Base-by-base conservation (phyloP, 306 rosid species). In the Vigna hirtella region DNA sequence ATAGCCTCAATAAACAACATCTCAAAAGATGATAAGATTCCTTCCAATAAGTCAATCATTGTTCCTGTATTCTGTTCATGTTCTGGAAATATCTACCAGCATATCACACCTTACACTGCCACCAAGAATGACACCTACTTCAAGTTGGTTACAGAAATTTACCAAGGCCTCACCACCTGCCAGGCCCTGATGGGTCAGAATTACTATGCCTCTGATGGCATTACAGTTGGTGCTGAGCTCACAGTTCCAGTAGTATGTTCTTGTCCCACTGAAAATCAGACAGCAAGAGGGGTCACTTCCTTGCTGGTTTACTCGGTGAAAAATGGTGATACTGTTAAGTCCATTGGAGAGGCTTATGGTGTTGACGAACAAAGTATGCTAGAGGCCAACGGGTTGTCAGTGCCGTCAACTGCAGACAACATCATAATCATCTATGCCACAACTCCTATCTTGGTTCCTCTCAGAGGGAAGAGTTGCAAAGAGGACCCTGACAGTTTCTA, bases 141-240 rank as follows among this genome's bases (percentile, higher is more conserved):
- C 45, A 5, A 6, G 10, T 66, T 78, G 48, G 87, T 79, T 0
- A 50, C 2, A 26, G 16, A 9, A 5, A 85, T 72, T 17, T 89
- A 51, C 83, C 89, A 83, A 79, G 86, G 93, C 63, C 82, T 89
- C 43, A 75, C 89, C 6, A 89, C 89, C 5, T 89, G 91, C n/a
- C 89, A 87, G 18, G 88, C 89, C 34, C 0, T 89, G 84, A 72
- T 55, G 49, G 77, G 87, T 20, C 91, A 85, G 76, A 89, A 89
- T 45, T 83, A 85, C 45, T 89, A 87, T 28, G 55, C 85, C 6
- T 3, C 3, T 18, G 30, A 4, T 53, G 0, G 22, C 7, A 77
- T 89, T 75, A 8, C 70, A 17, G 17, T 79, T 18, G 91, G 79
- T 20, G 70, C 86, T 1, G 61, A 77, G 66, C 77, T 87, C 47